Base-by-base conservation (phyloP, 176 grass and related monocot species). In the Echinochloa phyllopogon region DNA sequence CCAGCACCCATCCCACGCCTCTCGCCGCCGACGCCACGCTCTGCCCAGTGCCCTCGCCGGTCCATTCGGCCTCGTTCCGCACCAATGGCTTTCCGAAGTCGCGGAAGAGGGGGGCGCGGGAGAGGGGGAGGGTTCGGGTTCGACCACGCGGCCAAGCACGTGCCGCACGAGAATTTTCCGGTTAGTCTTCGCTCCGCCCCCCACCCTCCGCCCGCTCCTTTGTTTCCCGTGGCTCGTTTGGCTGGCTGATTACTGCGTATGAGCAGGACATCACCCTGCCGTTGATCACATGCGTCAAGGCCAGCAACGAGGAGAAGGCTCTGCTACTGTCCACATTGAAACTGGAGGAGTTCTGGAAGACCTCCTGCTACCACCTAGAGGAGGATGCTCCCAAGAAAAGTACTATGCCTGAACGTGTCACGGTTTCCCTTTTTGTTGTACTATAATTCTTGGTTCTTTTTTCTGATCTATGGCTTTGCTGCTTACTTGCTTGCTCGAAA, bases 351-450 rank as follows among this genome's bases (percentile, higher is more conserved):
- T 92, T 92, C 87, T 87, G 84, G 79, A 92, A n/a, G 80, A 48
- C n/a, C 33, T 92, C 87, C 18, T 89, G 87, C 70, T 92, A 92
- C 81, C 40, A 89, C 70, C 76, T 92, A 29, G 85, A 89, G 47
- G 79, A 27, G 74, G 80, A 78, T 65, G 69, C 20, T 49, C 83
- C 87, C 62, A 89, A 86, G 74, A 86, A 78, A 89, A 92, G 87
- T 92, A 86, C 11, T 18, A 21, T n/a, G 3, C 8, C 70, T 75
- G 2, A 45, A 58, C 87, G 40, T 72, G 27, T 45, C 69, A 29
- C 6, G 6, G 23, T 6, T 72, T 49, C 1, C 8, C 43, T 72
- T 49, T 62, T 16, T 29, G 43, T 17, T 17, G 29, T 33, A 33
- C 29, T 23, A 49, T 27, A 3, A 16, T 72, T 5, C 5, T 9